Base-by-base conservation (phyloP, 2,329 filamentous ascomycete genomes). In the Amylocarpus encephaloides region DNA sequence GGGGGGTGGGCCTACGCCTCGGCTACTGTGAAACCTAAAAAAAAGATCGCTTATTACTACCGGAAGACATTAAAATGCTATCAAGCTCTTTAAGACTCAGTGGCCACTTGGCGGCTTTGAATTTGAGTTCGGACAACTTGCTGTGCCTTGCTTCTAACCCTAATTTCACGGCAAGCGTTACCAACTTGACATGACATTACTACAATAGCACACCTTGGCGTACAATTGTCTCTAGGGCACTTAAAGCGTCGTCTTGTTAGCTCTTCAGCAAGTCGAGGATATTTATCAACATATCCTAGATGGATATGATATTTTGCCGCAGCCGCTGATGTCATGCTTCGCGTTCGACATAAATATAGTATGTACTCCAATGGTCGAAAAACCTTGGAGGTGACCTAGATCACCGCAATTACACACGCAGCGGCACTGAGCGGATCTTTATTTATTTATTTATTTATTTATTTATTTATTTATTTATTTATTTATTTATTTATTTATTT, bases 101-200 rank as follows among this genome's bases (percentile, higher is more conserved):
- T 1, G 48, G 51, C 51, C 51, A 54, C 32, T 43, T 49, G n/a
- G 51, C 2, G n/a, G 51, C 2, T 26, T 33, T 46, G 34, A 43
- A 19, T 2, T 33, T 42, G 36, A 53, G n/a, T 15, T n/a, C 43
- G 13, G 15, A 35, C 36, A 47, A 16, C 33, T 39, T 47, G 15
- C 26, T 40, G 2, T 43, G n/a, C 6, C 43, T 29, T 29, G 42
- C 22, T 12, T 43, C 44, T n/a, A 22, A 35, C 15, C 40, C 38
- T 19, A 54, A 32, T 35, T 43, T 54, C 11, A 22, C 15, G 13
- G 33, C 12, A 11, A 54, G 7, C 13, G 15, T 26, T 11, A 11
- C 30, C 15, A 54, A 46, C 19, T 54, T 45, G 12, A 12, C 13
- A 13, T 47, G 44, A 35, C 52, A 54, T 32, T 49, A 32, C 16